A percentile compares a stretch with the other conserved stretches of the same genome.
Conservation (phyloP, 1,284 basidiomycete genomes). For the Porodaedalea pini region DNA sequence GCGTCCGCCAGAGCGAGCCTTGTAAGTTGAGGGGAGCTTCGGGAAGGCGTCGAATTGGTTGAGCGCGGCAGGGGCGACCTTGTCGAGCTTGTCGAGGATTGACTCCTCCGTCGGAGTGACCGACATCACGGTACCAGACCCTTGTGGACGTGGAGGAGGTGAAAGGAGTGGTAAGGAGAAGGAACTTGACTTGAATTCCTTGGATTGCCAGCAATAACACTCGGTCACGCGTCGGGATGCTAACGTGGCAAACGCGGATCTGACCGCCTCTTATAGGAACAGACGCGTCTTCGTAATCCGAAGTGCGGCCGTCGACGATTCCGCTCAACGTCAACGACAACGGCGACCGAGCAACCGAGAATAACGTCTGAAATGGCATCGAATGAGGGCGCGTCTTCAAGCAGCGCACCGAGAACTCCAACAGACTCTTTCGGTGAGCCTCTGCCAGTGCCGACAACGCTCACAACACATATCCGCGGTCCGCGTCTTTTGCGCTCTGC, state of each 20-base stretch:
- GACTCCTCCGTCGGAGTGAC: slow-evolving; percentile 33
- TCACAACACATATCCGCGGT: slow-evolving; percentile 7
- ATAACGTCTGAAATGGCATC: neutral
- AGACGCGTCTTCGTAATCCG: neutral
- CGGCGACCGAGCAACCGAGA: neutral
- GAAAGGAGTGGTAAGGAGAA: slow-evolving; percentile 5
- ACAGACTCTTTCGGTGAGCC: neutral
- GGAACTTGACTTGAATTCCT: no score
- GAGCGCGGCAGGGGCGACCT: slow-evolving; percentile 48
- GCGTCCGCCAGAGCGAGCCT: slow-evolving; percentile 77
- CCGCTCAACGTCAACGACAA: neutral
- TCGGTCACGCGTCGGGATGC: neutral
- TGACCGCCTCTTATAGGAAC: neutral
- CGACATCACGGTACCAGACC: slow-evolving; percentile 28
- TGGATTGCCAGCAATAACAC: neutral
- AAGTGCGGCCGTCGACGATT: neutral
- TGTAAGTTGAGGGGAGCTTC: slow-evolving; percentile 87
- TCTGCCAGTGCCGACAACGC: slow-evolving; percentile 14
- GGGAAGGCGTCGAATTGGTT: slow-evolving; percentile 81
- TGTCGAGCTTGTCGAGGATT: slow-evolving; percentile 54
- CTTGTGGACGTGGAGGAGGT: slow-evolving; percentile 9
- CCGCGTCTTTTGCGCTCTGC: slow-evolving; percentile 6
- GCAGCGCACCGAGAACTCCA: neutral
- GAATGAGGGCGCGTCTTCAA: neutral
- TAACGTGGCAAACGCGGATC: slow-evolving; percentile 4